Evolutionary conservation across 2,329 filamentous ascomycete species (phyloP).

Genomic region (Aspergillus pseudoterreus): DNA sequence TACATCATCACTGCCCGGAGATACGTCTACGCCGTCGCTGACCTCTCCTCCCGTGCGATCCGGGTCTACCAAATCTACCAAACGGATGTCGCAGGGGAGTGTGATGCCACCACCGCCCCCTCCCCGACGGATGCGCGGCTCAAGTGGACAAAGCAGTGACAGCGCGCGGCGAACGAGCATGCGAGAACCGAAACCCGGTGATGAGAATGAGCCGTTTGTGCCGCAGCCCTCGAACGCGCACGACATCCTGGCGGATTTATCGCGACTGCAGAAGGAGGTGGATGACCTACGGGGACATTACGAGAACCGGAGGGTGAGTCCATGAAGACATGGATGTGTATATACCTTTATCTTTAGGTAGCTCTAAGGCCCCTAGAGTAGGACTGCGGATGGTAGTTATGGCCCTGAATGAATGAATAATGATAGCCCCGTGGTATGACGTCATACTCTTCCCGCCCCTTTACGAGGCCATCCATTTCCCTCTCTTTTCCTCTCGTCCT

Average conservation of each 20-base stretch:
- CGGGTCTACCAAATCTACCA: slow-evolving; percentile 28
- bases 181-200: slow-evolving; percentile 15
- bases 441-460: too few species aligned
- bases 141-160: slow-evolving; percentile 37
- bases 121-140: slow-evolving; percentile 44
- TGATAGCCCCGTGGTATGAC: too few species aligned
- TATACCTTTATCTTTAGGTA: not conserved
- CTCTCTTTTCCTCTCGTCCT: not conserved
- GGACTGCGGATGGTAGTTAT: not conserved
- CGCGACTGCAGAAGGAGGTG: slow-evolving; percentile 70
- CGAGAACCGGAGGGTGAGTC: slow-evolving; percentile 29
- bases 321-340: slow-evolving; percentile 7
- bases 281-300: slow-evolving; percentile 53
- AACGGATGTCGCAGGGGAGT: slow-evolving; percentile 24
- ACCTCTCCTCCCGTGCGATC: slow-evolving; percentile 15
- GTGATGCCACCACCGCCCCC: slow-evolving; percentile 43
- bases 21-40: slow-evolving; percentile 1
- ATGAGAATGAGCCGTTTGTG: slow-evolving; percentile 21
- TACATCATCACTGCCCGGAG: slow-evolving; percentile 4
- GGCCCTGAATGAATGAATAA: too few species aligned
- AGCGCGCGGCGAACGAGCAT: slow-evolving; percentile 15
- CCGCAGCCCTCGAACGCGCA: slow-evolving; percentile 41
- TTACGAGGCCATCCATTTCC: too few species aligned
- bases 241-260: slow-evolving; percentile 70
- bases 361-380: not conserved